Evolutionary conservation across 495 filamentous ascomycete genomes (phyloP).

Genomic region (Tuber umbilicatum): DNA sequence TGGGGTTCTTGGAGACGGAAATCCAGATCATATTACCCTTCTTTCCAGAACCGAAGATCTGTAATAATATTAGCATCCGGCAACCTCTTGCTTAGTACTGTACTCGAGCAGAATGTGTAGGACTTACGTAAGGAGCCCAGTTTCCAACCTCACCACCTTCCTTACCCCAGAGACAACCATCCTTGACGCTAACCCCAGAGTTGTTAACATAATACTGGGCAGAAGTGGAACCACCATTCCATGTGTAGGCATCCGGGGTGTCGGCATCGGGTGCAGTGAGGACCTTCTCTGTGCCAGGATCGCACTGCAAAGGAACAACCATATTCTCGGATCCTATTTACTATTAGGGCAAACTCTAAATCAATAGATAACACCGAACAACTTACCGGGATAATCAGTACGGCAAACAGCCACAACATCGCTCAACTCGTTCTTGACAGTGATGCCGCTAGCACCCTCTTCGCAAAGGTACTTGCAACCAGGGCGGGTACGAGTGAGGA

Average conservation of each 20-base stretch:
- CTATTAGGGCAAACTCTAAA: constrained; percentile 20
- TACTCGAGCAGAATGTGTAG: background rate
- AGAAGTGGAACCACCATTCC: constrained; percentile 66
- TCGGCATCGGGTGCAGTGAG: constrained; percentile 67
- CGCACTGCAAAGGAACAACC: constrained; percentile 64
- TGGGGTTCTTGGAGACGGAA: constrained; percentile 63
- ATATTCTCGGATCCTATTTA: constrained; percentile 63
- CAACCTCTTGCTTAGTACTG: background rate
- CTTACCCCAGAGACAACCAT: constrained; percentile 76
- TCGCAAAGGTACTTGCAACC: constrained; percentile 67
- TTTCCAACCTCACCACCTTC: constrained; percentile 57
- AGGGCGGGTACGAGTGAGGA: constrained; percentile 69
- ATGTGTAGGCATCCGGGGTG: constrained; percentile 59
- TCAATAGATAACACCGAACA: background rate
- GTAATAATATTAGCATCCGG: constrained; percentile 2
- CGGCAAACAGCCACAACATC: constrained; percentile 71
- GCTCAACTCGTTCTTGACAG: constrained; percentile 64
- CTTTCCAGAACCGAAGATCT: constrained; percentile 74
- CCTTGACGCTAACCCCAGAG: constrained; percentile 55
- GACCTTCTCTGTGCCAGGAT: constrained; percentile 51
- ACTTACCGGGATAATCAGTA: constrained; percentile 85
- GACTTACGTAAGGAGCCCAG: constrained; percentile 63
- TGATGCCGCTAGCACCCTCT: constrained; percentile 60
- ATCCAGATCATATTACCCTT: constrained; percentile 63
- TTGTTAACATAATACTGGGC: constrained; percentile 98